Conservation (phyloP, 495 filamentous ascomycete species). For the Penicillium nucicola region DNA sequence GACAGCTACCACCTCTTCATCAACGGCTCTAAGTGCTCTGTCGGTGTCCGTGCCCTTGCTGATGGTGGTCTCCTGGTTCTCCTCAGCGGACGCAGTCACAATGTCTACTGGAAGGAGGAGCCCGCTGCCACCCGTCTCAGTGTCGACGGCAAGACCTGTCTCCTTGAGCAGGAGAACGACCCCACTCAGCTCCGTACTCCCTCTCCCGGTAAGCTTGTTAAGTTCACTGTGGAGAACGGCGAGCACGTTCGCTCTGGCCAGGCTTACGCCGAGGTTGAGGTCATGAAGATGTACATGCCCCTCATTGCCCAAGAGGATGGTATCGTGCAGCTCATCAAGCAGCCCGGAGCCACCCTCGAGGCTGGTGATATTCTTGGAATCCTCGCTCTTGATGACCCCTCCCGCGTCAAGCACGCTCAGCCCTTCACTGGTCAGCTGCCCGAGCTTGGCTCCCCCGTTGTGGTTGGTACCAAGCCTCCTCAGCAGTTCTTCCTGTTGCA, state of each 20-base stretch:
- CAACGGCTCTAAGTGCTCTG: conserved; percentile 94
- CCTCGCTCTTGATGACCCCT: conserved; percentile 91
- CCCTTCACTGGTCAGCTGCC: conserved; percentile 94
- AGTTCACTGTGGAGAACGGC: conserved; percentile 96
- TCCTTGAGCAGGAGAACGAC: conserved; percentile 98
- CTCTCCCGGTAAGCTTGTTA: conserved; percentile 96
- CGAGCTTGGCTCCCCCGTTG: conserved; percentile 77
- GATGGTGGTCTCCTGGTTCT: conserved; percentile 95
- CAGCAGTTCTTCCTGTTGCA: conserved; percentile 78
- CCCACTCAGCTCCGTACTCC: conserved; percentile 95
- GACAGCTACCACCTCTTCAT: conserved; percentile 99
- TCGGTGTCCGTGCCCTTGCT: conserved; percentile 87
- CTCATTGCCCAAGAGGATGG: conserved; percentile 95
- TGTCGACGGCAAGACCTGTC: conserved; percentile 95
- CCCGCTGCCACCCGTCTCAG: conserved; percentile 91
- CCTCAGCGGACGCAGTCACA: conserved; percentile 88
- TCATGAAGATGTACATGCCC: conserved; percentile 99
- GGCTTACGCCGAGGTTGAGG: conserved; percentile 94
- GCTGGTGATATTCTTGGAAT: conserved; percentile 99
- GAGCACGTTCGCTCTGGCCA: conserved; percentile 92
- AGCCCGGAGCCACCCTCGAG: conserved; percentile 95
- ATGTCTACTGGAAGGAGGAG: conserved; percentile 99
- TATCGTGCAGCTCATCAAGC: conserved; percentile 97
- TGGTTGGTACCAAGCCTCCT: conserved; percentile 87
- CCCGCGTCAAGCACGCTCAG: conserved; percentile 93